Conservation (phyloP, 352 stramenopile species). For the Phytopythium chamaehyphon region DNA sequence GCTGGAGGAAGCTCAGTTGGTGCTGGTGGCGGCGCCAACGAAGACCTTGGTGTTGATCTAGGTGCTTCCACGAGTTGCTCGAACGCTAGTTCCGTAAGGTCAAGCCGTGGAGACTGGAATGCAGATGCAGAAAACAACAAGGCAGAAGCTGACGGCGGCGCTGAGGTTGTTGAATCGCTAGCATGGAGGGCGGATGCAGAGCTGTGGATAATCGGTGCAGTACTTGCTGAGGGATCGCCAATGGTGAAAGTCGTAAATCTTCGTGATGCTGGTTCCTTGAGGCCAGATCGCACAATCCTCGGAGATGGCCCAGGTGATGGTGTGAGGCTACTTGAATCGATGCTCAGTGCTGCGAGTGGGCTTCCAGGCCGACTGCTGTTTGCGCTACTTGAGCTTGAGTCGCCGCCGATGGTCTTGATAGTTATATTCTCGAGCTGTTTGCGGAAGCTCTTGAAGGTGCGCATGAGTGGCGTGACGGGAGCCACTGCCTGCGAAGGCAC, state of each 20-base stretch:
- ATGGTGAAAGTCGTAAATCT: slow-evolving; percentile 2
- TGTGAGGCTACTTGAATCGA: background rate
- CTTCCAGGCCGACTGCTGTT: slow-evolving; percentile 14
- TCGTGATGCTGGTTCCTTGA: slow-evolving; percentile 3
- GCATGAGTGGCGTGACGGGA: slow-evolving; percentile 24
- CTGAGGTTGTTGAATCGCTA: too few relatives aligned
- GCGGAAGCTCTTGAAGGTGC: slow-evolving; percentile 64
- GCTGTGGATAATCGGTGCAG: too few relatives aligned
- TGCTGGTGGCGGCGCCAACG: too few relatives aligned
- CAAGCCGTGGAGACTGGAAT: too few relatives aligned
- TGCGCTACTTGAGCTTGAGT: slow-evolving; percentile 2
- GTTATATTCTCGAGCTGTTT: slow-evolving; percentile 37
- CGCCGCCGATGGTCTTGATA: slow-evolving; percentile 15
- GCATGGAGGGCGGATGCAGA: background rate
- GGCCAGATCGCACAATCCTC: background rate
- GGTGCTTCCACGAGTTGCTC: too few relatives aligned
- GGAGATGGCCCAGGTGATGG: background rate
- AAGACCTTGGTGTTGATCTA: too few relatives aligned
- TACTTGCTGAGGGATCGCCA: background rate
- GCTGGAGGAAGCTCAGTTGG: too few relatives aligned
- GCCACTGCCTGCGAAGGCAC: slow-evolving; percentile 4
- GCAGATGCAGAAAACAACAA: too few relatives aligned
- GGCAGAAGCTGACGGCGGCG: background rate
- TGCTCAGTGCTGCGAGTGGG: slow-evolving; percentile 9
- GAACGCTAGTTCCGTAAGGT: too few relatives aligned